Evolutionary conservation across 176 grass and related monocot species (phyloP), one percentile per base, ranked within the genome.

Genomic region (Elymus sibiricus): DNA sequence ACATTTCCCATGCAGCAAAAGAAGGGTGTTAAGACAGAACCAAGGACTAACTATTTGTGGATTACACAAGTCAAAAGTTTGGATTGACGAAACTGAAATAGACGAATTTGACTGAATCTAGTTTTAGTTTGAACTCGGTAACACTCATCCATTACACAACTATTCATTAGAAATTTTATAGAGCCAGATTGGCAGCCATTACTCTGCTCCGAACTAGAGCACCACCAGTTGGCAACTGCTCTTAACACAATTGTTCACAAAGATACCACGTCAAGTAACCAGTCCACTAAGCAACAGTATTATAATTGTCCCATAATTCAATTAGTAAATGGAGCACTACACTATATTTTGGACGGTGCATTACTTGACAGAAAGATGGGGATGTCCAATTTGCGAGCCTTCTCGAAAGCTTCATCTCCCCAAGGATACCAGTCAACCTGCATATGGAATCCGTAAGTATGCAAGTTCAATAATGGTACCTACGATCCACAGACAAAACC

Each of bases 361-460:
- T 43, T 81, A 98, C 96, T 95, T 84, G 96, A 98, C 21, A 98
- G 88, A 61, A 98, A 98, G 85, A 98, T 98, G 76, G 96, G 96
- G 59, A 95, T 83, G 47, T 88, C 84, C 89, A 83, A 88, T 55
- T 77, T 88, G 62, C 96, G 91, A 89, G 96, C 93, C 78, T 93
- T 89, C 77, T 98, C 84, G 80, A 98, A 98, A 46, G 96, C 96
- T 79, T 98, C 96, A 0, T 95, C 90, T 28, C 96, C 96, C 93
- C 96, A 98, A n/a, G 96, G 96, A 60, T 95, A 95, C 96, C 96
- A 98, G 40, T 98, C 86, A 62, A 98, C 96, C 96, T 98, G 91
- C 59, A 67, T 5, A 67, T 12, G 22, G 76, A 88, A 53, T 24
- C 80, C 60, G 90, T 37, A 21, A 44, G 9, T 9, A 79, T 22